A percentile compares a stretch with the other conserved stretches of the same genome.
These are phyloP conservation scores for Barbarea vulgaris DNA, from an alignment of 345 rosid genomes.

Conservation along the genomic window DNA sequence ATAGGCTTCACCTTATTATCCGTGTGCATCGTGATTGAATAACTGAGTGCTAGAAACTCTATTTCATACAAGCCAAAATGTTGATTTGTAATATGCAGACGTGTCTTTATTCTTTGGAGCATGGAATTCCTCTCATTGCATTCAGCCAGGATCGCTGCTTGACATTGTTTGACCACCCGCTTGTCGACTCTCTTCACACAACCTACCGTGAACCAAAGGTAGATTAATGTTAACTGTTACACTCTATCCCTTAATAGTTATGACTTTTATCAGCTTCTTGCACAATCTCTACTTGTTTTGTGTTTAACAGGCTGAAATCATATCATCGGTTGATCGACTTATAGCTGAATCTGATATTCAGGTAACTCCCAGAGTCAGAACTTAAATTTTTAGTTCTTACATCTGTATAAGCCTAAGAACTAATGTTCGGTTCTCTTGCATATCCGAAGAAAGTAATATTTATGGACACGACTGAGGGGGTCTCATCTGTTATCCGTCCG, in stretches of 20 bases:
- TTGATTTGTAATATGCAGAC: slow-evolving; percentile 54
- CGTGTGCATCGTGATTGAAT: neutral
- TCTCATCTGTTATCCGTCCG: slow-evolving; percentile 64
- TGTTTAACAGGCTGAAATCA: slow-evolving; percentile 78
- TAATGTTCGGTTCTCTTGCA: slow-evolving; percentile 26
- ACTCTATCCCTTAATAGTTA: slow-evolving; percentile 13
- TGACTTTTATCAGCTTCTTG: slow-evolving; percentile 12
- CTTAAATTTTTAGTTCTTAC: neutral
- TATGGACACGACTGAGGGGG: slow-evolving; percentile 73
- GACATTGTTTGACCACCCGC: slow-evolving; percentile 82
- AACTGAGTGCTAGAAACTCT: neutral
- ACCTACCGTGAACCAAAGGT: slow-evolving; percentile 88
- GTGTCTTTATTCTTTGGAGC: slow-evolving; percentile 71
- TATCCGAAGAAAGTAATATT: slow-evolving; percentile 70
- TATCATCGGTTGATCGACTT: slow-evolving; percentile 75
- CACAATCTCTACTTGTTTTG: slow-evolving; percentile 13
- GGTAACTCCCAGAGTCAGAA: slow-evolving; percentile 50
- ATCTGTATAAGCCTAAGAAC: slow-evolving; percentile 1
- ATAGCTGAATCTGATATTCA: slow-evolving; percentile 73
- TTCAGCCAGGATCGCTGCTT: slow-evolving; percentile 82
- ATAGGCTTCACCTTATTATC: neutral
- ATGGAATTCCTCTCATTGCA: slow-evolving; percentile 86
- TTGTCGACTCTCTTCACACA: slow-evolving; percentile 73
- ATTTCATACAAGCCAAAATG: neutral
- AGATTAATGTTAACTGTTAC: neutral